Percentiles rank a stretch among this genome's conserved stretches.
These are phyloP conservation scores for Pythium guiyangense DNA, from an alignment of 352 stramenopile genomes.

Conservation along the genomic window DNA sequence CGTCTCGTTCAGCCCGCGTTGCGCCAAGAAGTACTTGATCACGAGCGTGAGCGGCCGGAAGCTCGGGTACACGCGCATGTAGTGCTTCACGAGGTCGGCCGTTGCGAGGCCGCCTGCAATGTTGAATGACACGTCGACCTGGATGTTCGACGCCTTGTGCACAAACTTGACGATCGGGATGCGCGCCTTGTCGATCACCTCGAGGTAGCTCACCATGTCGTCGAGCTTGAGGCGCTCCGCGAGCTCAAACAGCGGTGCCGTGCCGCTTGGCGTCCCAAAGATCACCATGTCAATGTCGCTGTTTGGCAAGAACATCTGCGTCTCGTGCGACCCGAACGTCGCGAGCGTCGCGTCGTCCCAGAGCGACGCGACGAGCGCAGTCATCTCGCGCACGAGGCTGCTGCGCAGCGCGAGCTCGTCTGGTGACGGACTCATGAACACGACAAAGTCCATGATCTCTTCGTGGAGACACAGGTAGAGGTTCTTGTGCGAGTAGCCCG, in stretches of 20 bases:
- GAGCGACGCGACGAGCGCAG: constrained; percentile 39
- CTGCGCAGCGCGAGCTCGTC: constrained; percentile 69
- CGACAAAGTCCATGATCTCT: constrained; percentile 94
- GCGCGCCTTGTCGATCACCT: constrained; percentile 93
- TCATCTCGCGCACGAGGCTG: constrained; percentile 78
- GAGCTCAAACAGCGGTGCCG: constrained; percentile 46
- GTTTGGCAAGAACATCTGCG: constrained; percentile 89
- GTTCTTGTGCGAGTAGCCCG: constrained; percentile 56
- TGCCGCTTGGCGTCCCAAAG: constrained; percentile 60
- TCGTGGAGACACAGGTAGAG: constrained; percentile 91
- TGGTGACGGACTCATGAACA: constrained; percentile 82
- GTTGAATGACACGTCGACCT: constrained; percentile 94
- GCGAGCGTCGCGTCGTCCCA: constrained; percentile 69
- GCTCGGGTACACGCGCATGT: constrained; percentile 88
- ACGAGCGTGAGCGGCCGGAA: constrained; percentile 92
- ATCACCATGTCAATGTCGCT: constrained; percentile 95
- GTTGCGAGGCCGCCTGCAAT: constrained; percentile 75
- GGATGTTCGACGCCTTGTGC: constrained; percentile 81
- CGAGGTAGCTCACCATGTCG: constrained; percentile 87
- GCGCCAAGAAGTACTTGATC: constrained; percentile 95
- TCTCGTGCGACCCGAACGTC: constrained; percentile 92
- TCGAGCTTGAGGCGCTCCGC: constrained; percentile 48
- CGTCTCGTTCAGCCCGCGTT: constrained; percentile 93
- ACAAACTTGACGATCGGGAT: constrained; percentile 97
- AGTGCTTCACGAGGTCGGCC: constrained; percentile 87